Evolutionary conservation across 2,329 filamentous ascomycete species (phyloP).

Genomic region (Aspergillus sp.): DNA sequence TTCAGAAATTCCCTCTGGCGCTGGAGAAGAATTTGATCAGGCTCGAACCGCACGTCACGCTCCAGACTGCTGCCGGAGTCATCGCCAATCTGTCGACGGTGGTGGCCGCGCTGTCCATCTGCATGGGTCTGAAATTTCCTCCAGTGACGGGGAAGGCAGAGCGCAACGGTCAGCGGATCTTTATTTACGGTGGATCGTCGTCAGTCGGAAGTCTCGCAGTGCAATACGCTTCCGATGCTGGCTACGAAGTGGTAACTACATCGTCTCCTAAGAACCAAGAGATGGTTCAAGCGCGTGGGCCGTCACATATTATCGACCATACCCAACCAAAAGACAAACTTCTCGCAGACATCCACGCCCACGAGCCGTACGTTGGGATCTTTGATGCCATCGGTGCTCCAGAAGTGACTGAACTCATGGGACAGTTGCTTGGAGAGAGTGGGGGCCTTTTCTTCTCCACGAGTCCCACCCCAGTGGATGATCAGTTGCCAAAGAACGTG

Average conservation of each 20-base stretch:
- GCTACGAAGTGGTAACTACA: conserved; percentile 12
- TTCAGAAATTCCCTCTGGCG: conserved; percentile 18
- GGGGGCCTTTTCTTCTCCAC: conserved; percentile 4
- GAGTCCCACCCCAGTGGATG: conserved; percentile 4
- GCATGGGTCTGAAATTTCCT: conserved; percentile 15
- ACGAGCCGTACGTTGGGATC: conserved; percentile 9
- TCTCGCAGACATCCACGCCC: neutral
- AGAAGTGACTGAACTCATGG: neutral
- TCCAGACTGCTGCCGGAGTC: conserved; percentile 9
- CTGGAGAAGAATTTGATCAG: conserved; percentile 5
- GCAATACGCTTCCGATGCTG: conserved; percentile 10
- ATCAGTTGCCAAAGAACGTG: conserved; percentile 3
- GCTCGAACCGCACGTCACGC: conserved; percentile 1
- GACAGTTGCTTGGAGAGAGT: conserved; percentile 2
- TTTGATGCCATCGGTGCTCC: conserved; percentile 4
- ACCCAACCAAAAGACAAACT: neutral
- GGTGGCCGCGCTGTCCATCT: conserved; percentile 14
- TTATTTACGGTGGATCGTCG: conserved; percentile 13
- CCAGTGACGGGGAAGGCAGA: conserved; percentile 1
- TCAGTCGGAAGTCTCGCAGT: conserved; percentile 6
- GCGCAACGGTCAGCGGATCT: conserved; percentile 7
- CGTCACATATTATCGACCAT: conserved; percentile 15
- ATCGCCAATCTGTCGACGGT: conserved; percentile 20
- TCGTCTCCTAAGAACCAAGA: conserved; percentile 9
- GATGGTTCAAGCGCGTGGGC: conserved; percentile 2